phyloP scores from a whole-genome alignment of 176 grass and related monocot species.

The Cymbopogon citratus region DNA sequence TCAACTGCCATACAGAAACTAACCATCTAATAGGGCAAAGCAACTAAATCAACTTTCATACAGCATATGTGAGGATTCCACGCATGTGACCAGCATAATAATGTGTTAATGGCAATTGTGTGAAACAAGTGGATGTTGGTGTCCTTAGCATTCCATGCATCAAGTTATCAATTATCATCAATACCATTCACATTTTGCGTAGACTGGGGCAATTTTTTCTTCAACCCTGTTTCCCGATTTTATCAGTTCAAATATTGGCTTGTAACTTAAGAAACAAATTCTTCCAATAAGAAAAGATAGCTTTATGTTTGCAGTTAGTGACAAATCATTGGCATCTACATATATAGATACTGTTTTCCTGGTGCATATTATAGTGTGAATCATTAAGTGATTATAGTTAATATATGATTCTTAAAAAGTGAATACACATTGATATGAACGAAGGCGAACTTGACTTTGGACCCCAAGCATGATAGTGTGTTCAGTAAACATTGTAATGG shows the following conservation, averaged over 20 bases:
- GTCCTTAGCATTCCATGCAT: background rate
- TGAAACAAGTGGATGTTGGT: background rate
- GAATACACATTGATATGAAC: no score
- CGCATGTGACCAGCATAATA: background rate
- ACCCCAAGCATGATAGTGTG: background rate
- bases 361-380: background rate
- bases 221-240: background rate
- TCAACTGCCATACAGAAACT: background rate
- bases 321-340: background rate
- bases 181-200: background rate
- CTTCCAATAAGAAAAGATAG: background rate
- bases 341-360: background rate
- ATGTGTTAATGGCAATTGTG: background rate
- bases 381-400: background rate
- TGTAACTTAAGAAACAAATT: background rate
- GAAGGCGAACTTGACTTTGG: background rate
- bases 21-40: background rate
- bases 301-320: background rate
- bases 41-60: background rate
- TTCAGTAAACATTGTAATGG: background rate
- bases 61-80: background rate
- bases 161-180: background rate
- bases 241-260: background rate
- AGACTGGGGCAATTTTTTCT: background rate
- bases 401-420: no score